Conservation (phyloP, 208 protist species). For the Acanthamoeba rhysodes region DNA sequence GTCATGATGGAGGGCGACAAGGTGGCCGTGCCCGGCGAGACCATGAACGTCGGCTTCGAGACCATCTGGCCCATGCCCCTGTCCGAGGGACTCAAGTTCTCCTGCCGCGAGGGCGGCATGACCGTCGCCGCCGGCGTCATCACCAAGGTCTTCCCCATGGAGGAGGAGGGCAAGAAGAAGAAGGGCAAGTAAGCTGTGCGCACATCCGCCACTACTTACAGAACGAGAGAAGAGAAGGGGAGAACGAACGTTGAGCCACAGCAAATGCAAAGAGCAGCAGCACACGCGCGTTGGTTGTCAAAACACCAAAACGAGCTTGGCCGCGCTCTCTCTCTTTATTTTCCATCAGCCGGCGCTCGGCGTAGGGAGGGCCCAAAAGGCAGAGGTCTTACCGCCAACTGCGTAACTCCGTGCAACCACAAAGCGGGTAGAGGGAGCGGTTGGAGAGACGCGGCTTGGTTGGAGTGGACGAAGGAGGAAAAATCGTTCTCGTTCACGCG, state of each 20-base stretch:
- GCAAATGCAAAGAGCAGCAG: too few species aligned
- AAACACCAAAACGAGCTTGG: too few species aligned
- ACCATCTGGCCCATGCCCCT: slow-evolving; percentile 96
- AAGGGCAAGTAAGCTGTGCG: slow-evolving; percentile 31
- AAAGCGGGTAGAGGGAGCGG: too few species aligned
- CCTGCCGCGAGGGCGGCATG: slow-evolving; percentile 98
- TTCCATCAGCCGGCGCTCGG: too few species aligned
- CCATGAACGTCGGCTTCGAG: slow-evolving; percentile 95
- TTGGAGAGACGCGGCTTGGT: too few species aligned
- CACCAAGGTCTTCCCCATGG: slow-evolving; percentile 90
- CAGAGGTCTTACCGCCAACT: background rate
- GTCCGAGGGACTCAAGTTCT: slow-evolving; percentile 97
- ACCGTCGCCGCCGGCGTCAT: slow-evolving; percentile 99
- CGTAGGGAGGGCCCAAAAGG: too few species aligned
- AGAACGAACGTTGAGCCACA: too few species aligned
- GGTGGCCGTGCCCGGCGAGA: slow-evolving; percentile 99
- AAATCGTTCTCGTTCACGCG: too few species aligned
- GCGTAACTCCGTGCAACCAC: background rate
- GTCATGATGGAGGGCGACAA: slow-evolving; percentile 94
- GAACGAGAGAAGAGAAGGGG: too few species aligned
- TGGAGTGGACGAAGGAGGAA: too few species aligned
- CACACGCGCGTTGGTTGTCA: background rate
- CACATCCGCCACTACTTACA: background rate
- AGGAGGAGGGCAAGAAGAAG: slow-evolving; percentile 69
- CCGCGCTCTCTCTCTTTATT: too few species aligned